phyloP scores from a whole-genome alignment of 768 basidiomycete genomes.

The Phanerochaete sordida region DNA sequence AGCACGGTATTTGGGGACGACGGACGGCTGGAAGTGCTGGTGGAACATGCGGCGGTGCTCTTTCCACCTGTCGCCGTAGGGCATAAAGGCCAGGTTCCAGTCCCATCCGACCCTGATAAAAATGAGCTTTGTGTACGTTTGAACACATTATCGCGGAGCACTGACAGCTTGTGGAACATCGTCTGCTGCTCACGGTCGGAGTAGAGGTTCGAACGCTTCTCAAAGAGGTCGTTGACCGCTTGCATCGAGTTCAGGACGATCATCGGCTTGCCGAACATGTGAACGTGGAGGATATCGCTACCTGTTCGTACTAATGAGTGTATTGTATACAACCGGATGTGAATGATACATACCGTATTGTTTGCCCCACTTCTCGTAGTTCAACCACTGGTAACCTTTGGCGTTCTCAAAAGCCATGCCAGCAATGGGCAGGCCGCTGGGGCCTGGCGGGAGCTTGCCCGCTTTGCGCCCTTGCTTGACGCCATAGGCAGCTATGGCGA shows the following conservation, averaged over 20 bases:
- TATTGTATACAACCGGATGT: not conserved
- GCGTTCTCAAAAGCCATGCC: slow-evolving; percentile 22
- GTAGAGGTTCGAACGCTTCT: slow-evolving; percentile 13
- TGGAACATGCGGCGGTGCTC: slow-evolving; percentile 10
- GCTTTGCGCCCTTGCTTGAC: not conserved
- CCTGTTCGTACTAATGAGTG: not conserved
- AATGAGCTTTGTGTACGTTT: not conserved
- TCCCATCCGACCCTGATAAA: slow-evolving; percentile 9
- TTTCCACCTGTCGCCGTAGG: slow-evolving; percentile 11
- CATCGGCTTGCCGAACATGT: slow-evolving; percentile 12
- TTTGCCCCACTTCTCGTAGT: slow-evolving; percentile 11
- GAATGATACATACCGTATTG: slow-evolving; percentile 11
- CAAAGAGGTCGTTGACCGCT: slow-evolving; percentile 19
- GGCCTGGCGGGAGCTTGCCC: slow-evolving; percentile 18
- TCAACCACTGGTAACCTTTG: slow-evolving; percentile 9
- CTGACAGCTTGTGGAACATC: slow-evolving; percentile 8
- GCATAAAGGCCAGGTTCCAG: slow-evolving; percentile 11
- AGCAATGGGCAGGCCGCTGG: slow-evolving; percentile 15
- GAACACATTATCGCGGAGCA: not conserved
- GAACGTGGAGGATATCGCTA: slow-evolving; percentile 13
- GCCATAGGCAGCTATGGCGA: not conserved
- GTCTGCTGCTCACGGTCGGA: slow-evolving; percentile 6
- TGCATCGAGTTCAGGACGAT: slow-evolving; percentile 22
- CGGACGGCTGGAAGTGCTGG: slow-evolving; percentile 12
- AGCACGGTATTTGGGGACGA: slow-evolving; percentile 2